Evolutionary conservation across 2,329 filamentous ascomycete species (phyloP).

Genomic region (Moelleriella libera): DNA sequence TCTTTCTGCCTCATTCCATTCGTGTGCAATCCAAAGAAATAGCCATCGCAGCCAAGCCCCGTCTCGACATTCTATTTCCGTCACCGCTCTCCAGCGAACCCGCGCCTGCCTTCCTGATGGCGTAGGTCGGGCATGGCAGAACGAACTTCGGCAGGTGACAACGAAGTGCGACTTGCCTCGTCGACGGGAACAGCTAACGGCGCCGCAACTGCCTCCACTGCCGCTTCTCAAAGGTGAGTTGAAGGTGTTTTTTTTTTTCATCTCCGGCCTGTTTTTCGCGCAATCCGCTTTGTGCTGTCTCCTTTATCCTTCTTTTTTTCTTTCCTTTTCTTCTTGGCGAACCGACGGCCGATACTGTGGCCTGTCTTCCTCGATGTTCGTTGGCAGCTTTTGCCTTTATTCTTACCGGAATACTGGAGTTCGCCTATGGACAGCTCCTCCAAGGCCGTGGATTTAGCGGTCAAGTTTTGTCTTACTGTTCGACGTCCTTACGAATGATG

Average conservation of each 20-base stretch:
- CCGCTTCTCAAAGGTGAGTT: slow-evolving; percentile 12
- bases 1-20: background rate
- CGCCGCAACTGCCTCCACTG: slow-evolving; percentile 11
- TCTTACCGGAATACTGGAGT: too few species aligned
- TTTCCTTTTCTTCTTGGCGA: too few species aligned
- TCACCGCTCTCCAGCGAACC: slow-evolving; percentile 9
- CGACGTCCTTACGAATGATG: too few species aligned
- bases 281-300: too few species aligned
- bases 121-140: slow-evolving; percentile 54
- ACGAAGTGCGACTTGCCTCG: slow-evolving; percentile 39
- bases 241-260: background rate
- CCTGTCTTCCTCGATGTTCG: too few species aligned
- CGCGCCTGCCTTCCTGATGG: slow-evolving; percentile 39
- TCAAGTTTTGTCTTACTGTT: too few species aligned
- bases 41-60: background rate
- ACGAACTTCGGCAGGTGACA: slow-evolving; percentile 42
- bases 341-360: too few species aligned
- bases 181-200: slow-evolving; percentile 19
- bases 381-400: too few species aligned
- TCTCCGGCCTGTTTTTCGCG: background rate
- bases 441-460: too few species aligned
- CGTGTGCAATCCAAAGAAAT: background rate
- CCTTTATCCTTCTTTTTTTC: too few species aligned
- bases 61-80: slow-evolving; percentile 1
- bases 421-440: too few species aligned